Evolutionary conservation across 305 asterid species (phyloP), one percentile per base, ranked within the genome.

Genomic region (Rubia balearica): DNA sequence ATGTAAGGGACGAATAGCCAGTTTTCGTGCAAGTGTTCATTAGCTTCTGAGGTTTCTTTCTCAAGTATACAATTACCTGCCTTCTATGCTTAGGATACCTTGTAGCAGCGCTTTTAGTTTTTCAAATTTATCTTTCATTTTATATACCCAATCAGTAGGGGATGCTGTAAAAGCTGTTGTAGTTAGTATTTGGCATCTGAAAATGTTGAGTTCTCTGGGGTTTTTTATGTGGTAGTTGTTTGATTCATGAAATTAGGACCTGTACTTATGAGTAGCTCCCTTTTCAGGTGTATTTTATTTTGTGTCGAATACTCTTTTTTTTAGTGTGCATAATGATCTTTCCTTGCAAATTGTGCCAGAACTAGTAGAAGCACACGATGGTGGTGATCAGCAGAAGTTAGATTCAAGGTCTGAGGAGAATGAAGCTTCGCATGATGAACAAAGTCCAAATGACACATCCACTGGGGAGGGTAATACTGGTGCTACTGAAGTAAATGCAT

Each of bases 381-480:
- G 49, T 51, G 55, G 57, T 71, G 75, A 70, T 74, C 77, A 65
- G 72, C 75, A 53, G 42, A 65, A 67, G 67, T 41, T 64, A 46
- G 66, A 19, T 68, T 65, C 78, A 27, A 76, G 65, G 41, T 71
- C 83, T 36, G 76, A 81, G 73, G 74, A 74, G 70, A 72, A 30
- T 61, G 86, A 84, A 79, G 77, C 67, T 69, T 57, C 61, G 6
- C 76, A 67, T 69, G 82, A 67, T 49, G 87, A 73, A 67, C 79
- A 72, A 57, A 85, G 72, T 61, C 83, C 13, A 17, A 60, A 33
- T 41, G 75, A 79, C 65, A 71, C 74, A 70, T 76, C 81, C 71
- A 79, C 77, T 68, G 73, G 72, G 80, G 89, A 84, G 61, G 81
- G 81, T 73, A 81, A 76, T 49, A 36, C 43, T 49, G 79, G 69